Percentiles rank a stretch among this genome's conserved stretches.
These are phyloP conservation scores for Populus hybrid DNA, from an alignment of 441 rosid species.

Conservation along the genomic window DNA sequence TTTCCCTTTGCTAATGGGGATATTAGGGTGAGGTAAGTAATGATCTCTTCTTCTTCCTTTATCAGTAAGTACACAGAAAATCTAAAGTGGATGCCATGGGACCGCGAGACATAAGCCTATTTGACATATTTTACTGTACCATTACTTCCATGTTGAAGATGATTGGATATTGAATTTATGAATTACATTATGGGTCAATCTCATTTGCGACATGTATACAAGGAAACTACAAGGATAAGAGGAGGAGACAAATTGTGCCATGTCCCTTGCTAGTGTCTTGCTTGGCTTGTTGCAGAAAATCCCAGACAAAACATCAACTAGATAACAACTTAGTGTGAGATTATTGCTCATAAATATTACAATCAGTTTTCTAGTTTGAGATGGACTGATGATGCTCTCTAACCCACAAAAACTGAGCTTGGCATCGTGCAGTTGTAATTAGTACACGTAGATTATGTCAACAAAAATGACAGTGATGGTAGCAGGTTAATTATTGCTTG, in stretches of 20 bases:
- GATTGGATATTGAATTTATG: neutral
- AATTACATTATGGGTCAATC: neutral
- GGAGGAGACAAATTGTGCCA: neutral
- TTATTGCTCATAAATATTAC: neutral
- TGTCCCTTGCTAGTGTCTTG: conserved; percentile 1
- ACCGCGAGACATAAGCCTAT: too few relatives aligned
- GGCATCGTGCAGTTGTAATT: neutral
- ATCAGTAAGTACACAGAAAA: too few relatives aligned
- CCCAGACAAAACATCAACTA: neutral
- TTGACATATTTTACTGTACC: too few relatives aligned
- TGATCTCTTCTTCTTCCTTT: too few relatives aligned
- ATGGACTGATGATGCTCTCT: conserved; percentile 2
- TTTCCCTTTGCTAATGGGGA: too few relatives aligned
- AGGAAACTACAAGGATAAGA: neutral
- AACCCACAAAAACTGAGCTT: neutral
- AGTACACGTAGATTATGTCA: neutral
- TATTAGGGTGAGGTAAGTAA: too few relatives aligned
- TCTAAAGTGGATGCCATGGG: too few relatives aligned
- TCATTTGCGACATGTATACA: neutral
- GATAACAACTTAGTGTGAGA: neutral
- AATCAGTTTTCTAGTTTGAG: neutral
- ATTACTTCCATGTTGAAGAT: neutral
- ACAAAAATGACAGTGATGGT: conserved; percentile 4
- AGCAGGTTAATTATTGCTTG: neutral
- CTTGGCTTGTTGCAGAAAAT: neutral